These are phyloP conservation scores for Peronospora farinosa DNA, from an alignment of 352 stramenopile genomes.

Conservation along the genomic window DNA sequence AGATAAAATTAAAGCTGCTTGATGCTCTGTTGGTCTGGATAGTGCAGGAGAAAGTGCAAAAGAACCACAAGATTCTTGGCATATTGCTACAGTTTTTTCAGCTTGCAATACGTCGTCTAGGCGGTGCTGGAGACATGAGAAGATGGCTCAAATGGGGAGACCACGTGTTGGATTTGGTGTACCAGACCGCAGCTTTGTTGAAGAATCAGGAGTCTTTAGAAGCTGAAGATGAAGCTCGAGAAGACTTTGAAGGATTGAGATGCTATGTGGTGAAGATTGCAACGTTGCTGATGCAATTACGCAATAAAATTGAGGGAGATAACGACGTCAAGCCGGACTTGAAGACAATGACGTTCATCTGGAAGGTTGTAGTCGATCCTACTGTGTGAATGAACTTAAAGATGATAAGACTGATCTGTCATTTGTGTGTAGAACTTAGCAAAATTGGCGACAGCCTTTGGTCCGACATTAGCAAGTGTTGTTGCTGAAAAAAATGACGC, in stretches of 20 bases:
- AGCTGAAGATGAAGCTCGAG: not conserved
- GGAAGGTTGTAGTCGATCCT: conserved; percentile 32
- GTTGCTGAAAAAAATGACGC: not conserved
- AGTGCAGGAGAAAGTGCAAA: not conserved
- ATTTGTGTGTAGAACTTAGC: conserved; percentile 36
- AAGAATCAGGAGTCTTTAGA: conserved; percentile 2
- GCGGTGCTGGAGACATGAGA: conserved; percentile 7
- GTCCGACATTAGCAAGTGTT: conserved; percentile 5
- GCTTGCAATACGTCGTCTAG: conserved; percentile 8
- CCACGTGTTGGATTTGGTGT: conserved; percentile 17
- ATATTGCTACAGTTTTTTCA: conserved; percentile 19
- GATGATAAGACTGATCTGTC: not conserved
- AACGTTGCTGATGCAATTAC: conserved; percentile 18
- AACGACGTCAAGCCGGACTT: conserved; percentile 20
- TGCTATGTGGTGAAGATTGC: conserved; percentile 15
- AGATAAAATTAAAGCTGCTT: conserved; percentile 20
- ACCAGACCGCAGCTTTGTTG: conserved; percentile 12
- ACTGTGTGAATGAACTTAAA: not conserved
- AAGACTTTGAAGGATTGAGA: not conserved
- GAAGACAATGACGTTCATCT: conserved; percentile 42
- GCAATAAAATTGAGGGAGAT: conserved; percentile 12
- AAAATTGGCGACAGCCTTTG: conserved; percentile 34
- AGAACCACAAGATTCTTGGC: conserved; percentile 5
- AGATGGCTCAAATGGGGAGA: conserved; percentile 31
- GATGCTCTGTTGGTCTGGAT: conserved; percentile 14